Base-by-base conservation (phyloP, 306 rosid species). In the Prosopis cineraria region DNA sequence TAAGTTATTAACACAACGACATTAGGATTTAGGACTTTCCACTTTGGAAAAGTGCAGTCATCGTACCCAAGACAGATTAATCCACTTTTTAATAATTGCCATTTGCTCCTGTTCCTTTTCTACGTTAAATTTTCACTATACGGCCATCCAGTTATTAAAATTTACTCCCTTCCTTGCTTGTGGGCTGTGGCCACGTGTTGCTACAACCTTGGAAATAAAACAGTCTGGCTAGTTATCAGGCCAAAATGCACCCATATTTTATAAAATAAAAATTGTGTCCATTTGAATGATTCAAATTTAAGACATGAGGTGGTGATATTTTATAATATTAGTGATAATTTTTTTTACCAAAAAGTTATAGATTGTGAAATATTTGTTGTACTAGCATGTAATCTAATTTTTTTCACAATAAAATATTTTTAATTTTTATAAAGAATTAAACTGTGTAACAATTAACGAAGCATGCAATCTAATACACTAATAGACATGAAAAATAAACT, bases 171-270 rank as follows among this genome's bases (percentile, higher is more conserved):
- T 20, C 17, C 58, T n/a, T 1, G 58, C 27, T 52, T 0, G 12
- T 48, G 96, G 97, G 79, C 75, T 69, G 22, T 65, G 5, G 90
- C 96, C 95, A 90, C 98, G 93, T 92, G 16, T 72, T 72, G 50
- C 63, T 19, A 71, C n/a, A n/a, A n/a, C 34, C 24, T 63, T 68
- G 85, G 88, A 84, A 80, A 56, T 69, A 84, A 82, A 87, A 88
- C 69, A 66, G 24, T 55, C 4, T 3, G 10, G 30, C 4, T 3
- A 22, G 30, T 22, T 7, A 55, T 52, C 13, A 52, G 59, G 20
- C 20, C 29, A 52, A n/a, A 52, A 52, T 20, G 12, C 29, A 20
- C 29, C 59, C 11, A 22, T 52, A 3, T 52, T 52, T 52, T 20
- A 7, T 7, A 52, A 20, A 52, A 20, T 20, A 20, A 36, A 33